phyloP scores from a whole-genome alignment of 192 early-diverging fungal genomes.

The Podila verticillata region DNA sequence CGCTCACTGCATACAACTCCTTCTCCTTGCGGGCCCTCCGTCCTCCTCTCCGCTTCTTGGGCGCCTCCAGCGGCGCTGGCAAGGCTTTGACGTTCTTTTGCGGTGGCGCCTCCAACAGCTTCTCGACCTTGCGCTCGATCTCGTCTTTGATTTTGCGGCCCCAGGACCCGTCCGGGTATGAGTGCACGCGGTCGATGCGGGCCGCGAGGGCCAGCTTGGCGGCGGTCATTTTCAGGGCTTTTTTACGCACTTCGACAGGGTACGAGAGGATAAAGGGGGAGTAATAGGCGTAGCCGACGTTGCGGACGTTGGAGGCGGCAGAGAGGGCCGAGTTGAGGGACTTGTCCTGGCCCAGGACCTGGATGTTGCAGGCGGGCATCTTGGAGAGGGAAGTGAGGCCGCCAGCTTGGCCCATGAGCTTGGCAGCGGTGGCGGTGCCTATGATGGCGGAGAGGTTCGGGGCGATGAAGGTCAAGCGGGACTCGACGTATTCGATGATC shows the following conservation, averaged over 20 bases:
- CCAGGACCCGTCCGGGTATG: conserved; percentile 73
- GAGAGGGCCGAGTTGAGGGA: conserved; percentile 69
- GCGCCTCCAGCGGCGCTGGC: conserved; percentile 91
- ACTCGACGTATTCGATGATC: conserved; percentile 92
- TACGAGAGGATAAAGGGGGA: conserved; percentile 73
- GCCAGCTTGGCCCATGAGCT: conserved; percentile 90
- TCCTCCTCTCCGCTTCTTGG: conserved; percentile 93
- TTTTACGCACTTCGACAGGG: conserved; percentile 80
- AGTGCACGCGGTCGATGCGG: conserved; percentile 83
- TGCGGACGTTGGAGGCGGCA: conserved; percentile 68
- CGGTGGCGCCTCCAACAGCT: conserved; percentile 86
- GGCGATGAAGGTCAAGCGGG: conserved; percentile 91
- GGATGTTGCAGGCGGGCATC: conserved; percentile 92
- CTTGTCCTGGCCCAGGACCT: conserved; percentile 59
- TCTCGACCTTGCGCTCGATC: conserved; percentile 88
- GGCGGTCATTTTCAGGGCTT: conserved; percentile 81
- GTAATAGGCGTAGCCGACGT: conserved; percentile 85
- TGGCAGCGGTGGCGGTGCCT: conserved; percentile 87
- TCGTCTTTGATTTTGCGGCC: conserved; percentile 81
- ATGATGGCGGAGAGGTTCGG: conserved; percentile 93
- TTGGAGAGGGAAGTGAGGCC: conserved; percentile 86
- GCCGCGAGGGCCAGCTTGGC: conserved; percentile 88
- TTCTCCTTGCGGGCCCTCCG: conserved; percentile 84
- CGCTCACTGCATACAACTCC: conserved; percentile 85
- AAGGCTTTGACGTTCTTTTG: conserved; percentile 87